Base-by-base conservation (phyloP, 306 rosid species). In the Castanospermum australe region DNA sequence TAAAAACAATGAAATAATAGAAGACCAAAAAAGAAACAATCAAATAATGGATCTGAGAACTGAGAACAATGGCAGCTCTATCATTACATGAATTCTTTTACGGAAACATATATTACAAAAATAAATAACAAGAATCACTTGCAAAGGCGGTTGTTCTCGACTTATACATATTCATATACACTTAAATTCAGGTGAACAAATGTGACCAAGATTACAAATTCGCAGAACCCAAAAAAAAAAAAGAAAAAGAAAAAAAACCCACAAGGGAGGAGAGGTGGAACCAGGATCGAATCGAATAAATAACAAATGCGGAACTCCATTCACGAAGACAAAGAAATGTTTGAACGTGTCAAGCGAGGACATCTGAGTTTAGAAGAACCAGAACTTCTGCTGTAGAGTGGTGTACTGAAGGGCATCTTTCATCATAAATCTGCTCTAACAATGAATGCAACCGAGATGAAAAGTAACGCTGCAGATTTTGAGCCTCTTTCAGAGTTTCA, bases 161-260 rank as follows among this genome's bases (percentile, higher is more conserved):
- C 82, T 86, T 87, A 68, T 82, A 88, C 90, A 84, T 70, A 86
- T 78, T 90, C 90, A 90, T 90, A 67, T 90, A 90, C 94, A 93
- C 84, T 86, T 83, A 66, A 77, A 84, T 86, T 71, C 78, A 68
- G 68, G 79, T 55, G 78, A 77, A 90, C 82, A 64, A 78, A 85
- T 76, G 83, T 78, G 77, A 76, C 47, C 14, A 83, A 59, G 84
- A 85, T 87, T 84, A 86, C 89, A 81, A 68, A 75, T 78, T 68
- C 80, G 57, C 39, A 36, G 24, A 41, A 21, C 51, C 51, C 22
- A 25, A 41, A 52, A 33, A 17, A 2, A 8, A 20, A 64, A 2
- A 47, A 32, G 68, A 10, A 45, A 57, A 71, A 63, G 62, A 66
- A 69, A 80, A 67, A 50, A 52, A 14, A 38, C 60, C 24, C 60